Conservation (phyloP, 306 rosid species). For the Prunus kanzakura region DNA sequence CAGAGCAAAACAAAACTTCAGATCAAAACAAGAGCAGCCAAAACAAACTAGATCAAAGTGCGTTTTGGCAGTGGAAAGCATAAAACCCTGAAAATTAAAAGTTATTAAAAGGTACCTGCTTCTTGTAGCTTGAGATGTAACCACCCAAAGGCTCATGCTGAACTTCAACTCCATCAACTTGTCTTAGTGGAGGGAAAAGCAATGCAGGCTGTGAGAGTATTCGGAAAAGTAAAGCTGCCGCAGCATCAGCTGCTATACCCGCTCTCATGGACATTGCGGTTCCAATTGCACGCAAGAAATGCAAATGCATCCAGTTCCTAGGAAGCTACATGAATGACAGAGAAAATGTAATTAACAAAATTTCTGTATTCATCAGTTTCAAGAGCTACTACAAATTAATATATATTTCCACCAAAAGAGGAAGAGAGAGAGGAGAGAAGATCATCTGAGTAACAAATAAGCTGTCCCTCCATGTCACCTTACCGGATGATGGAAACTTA, state of each 20-base stretch:
- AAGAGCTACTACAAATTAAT: not conserved
- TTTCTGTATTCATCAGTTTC: not conserved
- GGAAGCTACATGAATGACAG: constrained; percentile 72
- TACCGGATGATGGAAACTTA: not conserved
- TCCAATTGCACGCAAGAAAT: constrained; percentile 98
- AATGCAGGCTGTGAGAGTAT: constrained; percentile 94
- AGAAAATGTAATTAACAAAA: not conserved
- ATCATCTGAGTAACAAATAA: not conserved
- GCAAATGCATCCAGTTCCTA: constrained; percentile 98
- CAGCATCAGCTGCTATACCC: constrained; percentile 96
- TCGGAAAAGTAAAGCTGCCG: constrained; percentile 96
- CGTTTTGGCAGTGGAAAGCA: constrained; percentile 1
- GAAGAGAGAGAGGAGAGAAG: not conserved
- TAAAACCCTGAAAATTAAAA: not conserved
- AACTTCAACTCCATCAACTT: constrained; percentile 90
- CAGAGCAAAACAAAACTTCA: not conserved
- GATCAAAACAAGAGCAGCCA: not conserved
- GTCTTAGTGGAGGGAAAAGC: constrained; percentile 90
- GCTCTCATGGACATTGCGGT: constrained; percentile 99
- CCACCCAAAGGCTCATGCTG: constrained; percentile 78
- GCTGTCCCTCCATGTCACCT: not conserved
- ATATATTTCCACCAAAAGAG: not conserved
- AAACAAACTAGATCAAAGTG: not conserved
- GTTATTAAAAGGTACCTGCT: constrained; percentile 54
- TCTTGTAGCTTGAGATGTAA: constrained; percentile 71